Evolutionary conservation across 1,139 yeast species (phyloP), one percentile per base, ranked within the genome.

Genomic region (Yamadazyma dushanensis): DNA sequence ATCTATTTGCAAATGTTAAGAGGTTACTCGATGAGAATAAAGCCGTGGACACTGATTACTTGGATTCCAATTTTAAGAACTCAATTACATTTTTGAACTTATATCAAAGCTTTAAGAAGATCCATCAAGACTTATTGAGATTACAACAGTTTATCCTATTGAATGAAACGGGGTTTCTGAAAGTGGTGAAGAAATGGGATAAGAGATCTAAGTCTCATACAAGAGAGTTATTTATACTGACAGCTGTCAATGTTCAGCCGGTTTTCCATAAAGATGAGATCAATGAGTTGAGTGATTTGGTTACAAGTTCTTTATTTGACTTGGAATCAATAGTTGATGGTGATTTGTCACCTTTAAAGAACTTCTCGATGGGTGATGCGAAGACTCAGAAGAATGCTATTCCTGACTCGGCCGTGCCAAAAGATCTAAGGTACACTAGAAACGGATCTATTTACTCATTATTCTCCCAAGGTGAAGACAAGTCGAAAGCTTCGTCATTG

Each of bases 131-230:
- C 58, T 68, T 92, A 45, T 83, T 86, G 45, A 73, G 95, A 39
- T 68, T 92, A 19, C 96, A 92, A 55, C 97, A 90, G 59, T 92
- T 87, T 60, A 89, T 92, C 29, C 96, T 90, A 57, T 70, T 92
- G 42, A 92, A 92, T 56, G 96, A 92, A 53, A 88, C 96, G 0
- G 98, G 97, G 13, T 92, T 92, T 60, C 82, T 94, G 20, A 92
- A 92, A 61, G 97, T 88, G 22, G 76, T 92, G 50, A 92, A 92
- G 57, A 92, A 92, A 64, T 92, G 98, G 98, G 98, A 92, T 60
- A 92, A 92, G 61, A 72, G 97, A 43, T 88, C 97, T 14, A 89
- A 90, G 51, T 86, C 96, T 2, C 95, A 88, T 49, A 90, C 97
- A 8, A 89, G 89, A 56, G 98, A 92, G 57, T 70, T 92, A 36